Evolutionary conservation across 495 filamentous ascomycete genomes (phyloP), one percentile per base, ranked within the genome.

Genomic region (Tricharina praecox): DNA sequence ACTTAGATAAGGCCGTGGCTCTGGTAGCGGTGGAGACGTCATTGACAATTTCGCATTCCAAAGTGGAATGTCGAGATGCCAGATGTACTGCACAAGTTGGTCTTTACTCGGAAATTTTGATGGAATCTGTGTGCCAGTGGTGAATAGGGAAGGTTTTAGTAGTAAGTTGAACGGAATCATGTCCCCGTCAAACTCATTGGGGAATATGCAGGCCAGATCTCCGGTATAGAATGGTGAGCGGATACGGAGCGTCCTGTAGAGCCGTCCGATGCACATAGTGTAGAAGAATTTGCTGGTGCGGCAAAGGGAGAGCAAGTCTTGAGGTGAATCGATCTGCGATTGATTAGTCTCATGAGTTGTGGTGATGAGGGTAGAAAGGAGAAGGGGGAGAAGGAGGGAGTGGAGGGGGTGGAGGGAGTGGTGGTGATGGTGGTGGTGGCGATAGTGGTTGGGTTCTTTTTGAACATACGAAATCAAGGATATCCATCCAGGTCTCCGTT

Each of bases 281-380:
- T 55, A 53, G 24, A 53, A 18, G 25, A 25, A 45, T 10, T 43
- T 39, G n/a, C 40, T 45, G 3, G 28, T 47, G 7, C 19, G n/a
- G 11, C 38, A 53, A 1, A 55, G 34, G 2, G 45, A 45, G 37
- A 50, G 18, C 34, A 55, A 24, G 47, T 55, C 53, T 8, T 15
- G 23, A 19, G 8, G 26, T 39, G 21, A 41, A 21, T 55, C 21
- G 28, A 55, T 44, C 51, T 53, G n/a, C n/a, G n/a, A n/a, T n/a
- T n/a, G n/a, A n/a, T n/a, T n/a, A n/a, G n/a, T n/a, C n/a, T n/a
- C n/a, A n/a, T n/a, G n/a, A n/a, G n/a, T n/a, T n/a, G n/a, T n/a
- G n/a, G n/a, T n/a, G n/a, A n/a, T n/a, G n/a, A n/a, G n/a, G n/a
- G n/a, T n/a, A n/a, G n/a, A n/a, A n/a, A n/a, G n/a, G n/a, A n/a